These are phyloP conservation scores for Xylaria hypoxylon DNA, from an alignment of 2,329 filamentous ascomycete species.

Conservation along the genomic window DNA sequence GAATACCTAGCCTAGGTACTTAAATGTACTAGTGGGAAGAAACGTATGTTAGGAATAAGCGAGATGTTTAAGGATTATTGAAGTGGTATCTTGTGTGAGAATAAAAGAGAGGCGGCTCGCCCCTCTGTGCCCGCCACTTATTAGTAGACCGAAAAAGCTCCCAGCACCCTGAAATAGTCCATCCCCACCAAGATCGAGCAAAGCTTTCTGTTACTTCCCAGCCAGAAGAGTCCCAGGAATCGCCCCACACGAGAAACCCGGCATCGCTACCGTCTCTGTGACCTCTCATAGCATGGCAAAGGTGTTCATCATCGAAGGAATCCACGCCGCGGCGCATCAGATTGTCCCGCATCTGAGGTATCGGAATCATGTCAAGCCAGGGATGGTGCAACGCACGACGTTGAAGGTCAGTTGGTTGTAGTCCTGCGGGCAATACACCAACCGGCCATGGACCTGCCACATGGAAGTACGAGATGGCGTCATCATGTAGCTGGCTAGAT, in stretches of 20 bases:
- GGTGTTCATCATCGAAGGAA: constrained; percentile 40
- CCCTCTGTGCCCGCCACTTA: constrained; percentile 35
- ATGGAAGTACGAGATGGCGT: constrained; percentile 37
- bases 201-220: constrained; percentile 39
- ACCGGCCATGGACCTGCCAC: constrained; percentile 1
- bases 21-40: too few species aligned
- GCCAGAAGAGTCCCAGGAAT: constrained; percentile 34
- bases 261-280: background rate
- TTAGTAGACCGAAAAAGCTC: constrained; percentile 37
- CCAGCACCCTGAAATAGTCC: constrained; percentile 34
- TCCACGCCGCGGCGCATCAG: constrained; percentile 39
- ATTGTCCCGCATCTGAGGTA: constrained; percentile 52
- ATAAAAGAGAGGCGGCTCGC: constrained; percentile 37
- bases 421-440: constrained; percentile 26
- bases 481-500: constrained; percentile 34
- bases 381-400: constrained; percentile 49
- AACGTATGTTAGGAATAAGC: too few species aligned
- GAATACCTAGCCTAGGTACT: too few species aligned
- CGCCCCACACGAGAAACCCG: constrained; percentile 38
- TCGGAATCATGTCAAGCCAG: constrained; percentile 54
- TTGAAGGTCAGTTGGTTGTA: constrained; percentile 51
- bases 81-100: background rate
- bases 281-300: constrained; percentile 35
- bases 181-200: constrained; percentile 30
- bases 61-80: too few species aligned